A percentile compares a stretch with the other conserved stretches of the same genome.
These are phyloP conservation scores for Tylopilus sp. DNA, from an alignment of 768 basidiomycete species.

Conservation along the genomic window DNA sequence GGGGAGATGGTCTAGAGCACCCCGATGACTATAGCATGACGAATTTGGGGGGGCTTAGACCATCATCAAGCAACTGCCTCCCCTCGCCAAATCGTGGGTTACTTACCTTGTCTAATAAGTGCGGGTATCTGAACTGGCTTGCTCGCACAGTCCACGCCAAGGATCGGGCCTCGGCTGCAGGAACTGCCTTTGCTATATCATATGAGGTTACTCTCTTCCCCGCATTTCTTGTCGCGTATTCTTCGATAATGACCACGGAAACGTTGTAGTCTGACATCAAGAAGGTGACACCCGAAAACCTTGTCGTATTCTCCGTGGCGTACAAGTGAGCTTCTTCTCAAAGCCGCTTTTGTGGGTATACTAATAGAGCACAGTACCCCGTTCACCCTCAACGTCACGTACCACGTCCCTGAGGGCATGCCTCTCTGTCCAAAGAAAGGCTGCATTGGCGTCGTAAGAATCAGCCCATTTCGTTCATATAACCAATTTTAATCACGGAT, in stretches of 20 bases:
- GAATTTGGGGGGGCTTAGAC: background rate
- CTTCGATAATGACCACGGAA: background rate
- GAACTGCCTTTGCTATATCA: conserved; percentile 7
- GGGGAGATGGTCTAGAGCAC: conserved; percentile 5
- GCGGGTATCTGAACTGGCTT: background rate
- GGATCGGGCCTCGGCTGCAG: conserved; percentile 8
- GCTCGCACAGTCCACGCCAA: conserved; percentile 9
- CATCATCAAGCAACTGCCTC: background rate
- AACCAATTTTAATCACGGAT: no score
- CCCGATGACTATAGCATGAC: background rate
- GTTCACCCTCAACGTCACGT: background rate
- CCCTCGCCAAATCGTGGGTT: conserved; percentile 13
- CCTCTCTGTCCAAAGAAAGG: background rate
- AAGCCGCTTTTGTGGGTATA: background rate
- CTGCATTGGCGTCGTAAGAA: conserved; percentile 7
- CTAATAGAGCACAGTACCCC: conserved; percentile 11
- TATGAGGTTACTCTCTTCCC: conserved; percentile 16
- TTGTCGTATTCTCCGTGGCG: background rate
- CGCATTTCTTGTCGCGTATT: background rate
- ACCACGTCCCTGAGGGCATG: conserved; percentile 5
- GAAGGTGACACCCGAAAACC: background rate
- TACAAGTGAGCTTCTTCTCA: conserved; percentile 1
- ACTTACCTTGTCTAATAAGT: background rate
- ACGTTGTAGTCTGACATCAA: background rate
- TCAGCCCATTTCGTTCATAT: background rate